Evolutionary conservation across 2,329 filamentous ascomycete species (phyloP).

Genomic region (Fusarium pseudocircinatum): DNA sequence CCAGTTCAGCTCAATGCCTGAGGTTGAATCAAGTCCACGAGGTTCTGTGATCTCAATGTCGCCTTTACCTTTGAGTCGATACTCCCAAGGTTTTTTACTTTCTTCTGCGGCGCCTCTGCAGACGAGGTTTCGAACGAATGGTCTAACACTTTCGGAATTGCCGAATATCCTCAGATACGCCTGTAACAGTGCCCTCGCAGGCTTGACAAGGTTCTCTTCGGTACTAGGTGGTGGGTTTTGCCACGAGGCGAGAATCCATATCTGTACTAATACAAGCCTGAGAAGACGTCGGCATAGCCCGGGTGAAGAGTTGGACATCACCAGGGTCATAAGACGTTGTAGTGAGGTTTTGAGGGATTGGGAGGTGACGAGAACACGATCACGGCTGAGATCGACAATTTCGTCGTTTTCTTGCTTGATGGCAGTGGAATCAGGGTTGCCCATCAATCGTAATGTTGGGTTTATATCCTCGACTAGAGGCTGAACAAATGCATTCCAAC

Average conservation of each 20-base stretch:
- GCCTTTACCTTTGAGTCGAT: slow-evolving; percentile 55
- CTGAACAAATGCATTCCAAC: slow-evolving; percentile 70
- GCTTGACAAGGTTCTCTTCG: slow-evolving; percentile 54
- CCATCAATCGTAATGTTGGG: slow-evolving; percentile 46
- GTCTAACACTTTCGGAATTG: slow-evolving; percentile 58
- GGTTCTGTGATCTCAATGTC: slow-evolving; percentile 61
- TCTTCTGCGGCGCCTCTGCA: slow-evolving; percentile 59
- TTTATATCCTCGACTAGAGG: slow-evolving; percentile 66
- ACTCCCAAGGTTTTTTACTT: slow-evolving; percentile 60
- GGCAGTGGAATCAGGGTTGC: not conserved
- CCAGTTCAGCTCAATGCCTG: slow-evolving; percentile 50
- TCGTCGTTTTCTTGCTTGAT: slow-evolving; percentile 47
- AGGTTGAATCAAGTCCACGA: slow-evolving; percentile 24
- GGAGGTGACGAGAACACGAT: slow-evolving; percentile 57
- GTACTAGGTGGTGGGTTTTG: slow-evolving; percentile 45
- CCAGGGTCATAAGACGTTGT: slow-evolving; percentile 63
- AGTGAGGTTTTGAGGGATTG: slow-evolving; percentile 61
- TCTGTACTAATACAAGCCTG: slow-evolving; percentile 64
- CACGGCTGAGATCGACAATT: slow-evolving; percentile 57
- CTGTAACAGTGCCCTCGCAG: slow-evolving; percentile 61
- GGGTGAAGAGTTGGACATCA: slow-evolving; percentile 73
- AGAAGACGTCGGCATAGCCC: slow-evolving; percentile 71
- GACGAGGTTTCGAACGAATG: slow-evolving; percentile 64
- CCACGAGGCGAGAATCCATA: slow-evolving; percentile 72
- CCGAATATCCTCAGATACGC: slow-evolving; percentile 68